Evolutionary conservation across 2,329 filamentous ascomycete genomes (phyloP), one percentile per base, ranked within the genome.

Genomic region (Fusarium pininemorale): DNA sequence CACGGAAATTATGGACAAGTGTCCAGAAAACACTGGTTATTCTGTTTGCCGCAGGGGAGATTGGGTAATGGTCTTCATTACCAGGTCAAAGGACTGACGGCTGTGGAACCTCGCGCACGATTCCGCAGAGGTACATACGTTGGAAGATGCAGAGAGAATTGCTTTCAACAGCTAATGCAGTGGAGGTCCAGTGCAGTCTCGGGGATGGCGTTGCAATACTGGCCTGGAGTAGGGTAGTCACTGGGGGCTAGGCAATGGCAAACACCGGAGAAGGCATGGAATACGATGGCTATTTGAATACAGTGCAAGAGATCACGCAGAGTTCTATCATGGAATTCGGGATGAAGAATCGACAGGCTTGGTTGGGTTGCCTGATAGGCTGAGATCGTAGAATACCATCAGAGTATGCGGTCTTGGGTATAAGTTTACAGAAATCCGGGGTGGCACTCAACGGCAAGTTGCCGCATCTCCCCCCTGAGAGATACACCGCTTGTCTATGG

Each of bases 201-300:
- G 72, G 74, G 47, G 76, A 70, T n/a, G 77, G 76, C 2, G 61
- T 75, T 12, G 32, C 65, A 6, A 63, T 63, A 26, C 44, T 75
- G 20, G 66, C 66, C 89, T 88, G 4, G 89, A 88, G 69, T 79
- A 91, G 48, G 89, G 0, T 81, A 86, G 6, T 91, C 87, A 82
- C 82, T 91, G 59, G 87, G 87, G 64, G 89, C 88, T 1, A 90
- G 87, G 75, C 89, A 91, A 79, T 89, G 87, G 67, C 89, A 91
- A 83, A 91, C 91, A 89, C 87, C 87, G 1, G 89, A 91, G 79
- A 89, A 91, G 76, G 88, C 86, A 12, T 91, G 89, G 89, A 90
- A 91, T 81, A 91, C 81, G 90, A 90, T 78, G 88, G 91, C 79
- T 91, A 91, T 72, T 91, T 89, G 89, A 82, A 53, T 78, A 83